Percentiles rank a stretch among this genome's conserved stretches.
Evolutionary conservation across 129 eudicot genomes (phyloP).

Genomic region (Helianthus tuberosus): DNA sequence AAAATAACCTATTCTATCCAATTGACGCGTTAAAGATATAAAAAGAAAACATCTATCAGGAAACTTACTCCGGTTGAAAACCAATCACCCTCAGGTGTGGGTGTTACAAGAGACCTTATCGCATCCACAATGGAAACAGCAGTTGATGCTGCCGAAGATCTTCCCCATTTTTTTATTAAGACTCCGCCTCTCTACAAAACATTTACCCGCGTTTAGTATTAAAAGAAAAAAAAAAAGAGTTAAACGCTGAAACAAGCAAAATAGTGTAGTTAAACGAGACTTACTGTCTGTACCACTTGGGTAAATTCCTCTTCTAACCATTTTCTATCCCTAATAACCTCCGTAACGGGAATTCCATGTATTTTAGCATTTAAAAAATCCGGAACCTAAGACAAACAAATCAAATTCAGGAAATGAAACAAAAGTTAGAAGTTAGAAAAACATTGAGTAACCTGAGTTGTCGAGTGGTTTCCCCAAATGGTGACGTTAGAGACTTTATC

Average conservation of each 20-base stretch:
- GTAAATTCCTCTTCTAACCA: conserved; percentile 99
- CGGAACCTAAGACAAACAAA: conserved; percentile 67
- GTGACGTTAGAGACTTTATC: conserved; percentile 94
- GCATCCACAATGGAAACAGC: conserved; percentile 97
- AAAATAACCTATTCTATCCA: not conserved
- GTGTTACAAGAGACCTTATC: conserved; percentile 84
- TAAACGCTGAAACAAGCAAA: not conserved
- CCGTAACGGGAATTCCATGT: conserved; percentile 76
- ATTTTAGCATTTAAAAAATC: conserved; percentile 91
- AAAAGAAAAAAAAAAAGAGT: not conserved
- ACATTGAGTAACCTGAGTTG: conserved; percentile 71
- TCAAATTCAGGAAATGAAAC: conserved; percentile 15
- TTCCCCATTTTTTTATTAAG: conserved; percentile 93
- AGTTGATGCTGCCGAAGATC: conserved; percentile 99
- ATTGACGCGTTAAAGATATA: not conserved
- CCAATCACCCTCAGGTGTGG: conserved; percentile 98
- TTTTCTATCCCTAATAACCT: conserved; percentile 81
- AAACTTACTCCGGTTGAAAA: conserved; percentile 51
- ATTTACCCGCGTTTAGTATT: not conserved
- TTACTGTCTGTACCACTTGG: conserved; percentile 79
- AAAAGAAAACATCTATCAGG: not conserved
- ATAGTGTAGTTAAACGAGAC: not conserved
- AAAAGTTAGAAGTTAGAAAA: not conserved
- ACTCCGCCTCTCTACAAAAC: conserved; percentile 86
- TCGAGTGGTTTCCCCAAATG: conserved; percentile 99